A percentile compares a stretch with the other conserved stretches of the same genome.
Conservation (phyloP, 192 early-diverging fungal genomes). For the Umbelopsis sp. region DNA sequence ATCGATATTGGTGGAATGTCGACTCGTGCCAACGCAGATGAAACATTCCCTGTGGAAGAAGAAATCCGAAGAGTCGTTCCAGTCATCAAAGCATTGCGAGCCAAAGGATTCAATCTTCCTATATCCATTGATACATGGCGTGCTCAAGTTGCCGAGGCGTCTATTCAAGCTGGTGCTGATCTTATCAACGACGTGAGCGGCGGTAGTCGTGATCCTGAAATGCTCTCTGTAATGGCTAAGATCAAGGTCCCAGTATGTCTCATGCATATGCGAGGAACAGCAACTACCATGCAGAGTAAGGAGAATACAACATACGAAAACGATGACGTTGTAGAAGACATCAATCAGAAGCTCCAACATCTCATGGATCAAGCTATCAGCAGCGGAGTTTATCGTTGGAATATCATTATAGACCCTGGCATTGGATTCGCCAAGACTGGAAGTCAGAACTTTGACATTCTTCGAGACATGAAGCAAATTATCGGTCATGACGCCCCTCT, state of each 20-base stretch:
- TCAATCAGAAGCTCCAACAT: slow-evolving; percentile 68
- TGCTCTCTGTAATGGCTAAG: slow-evolving; percentile 80
- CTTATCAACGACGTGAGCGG: slow-evolving; percentile 96
- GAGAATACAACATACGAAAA: slow-evolving; percentile 72
- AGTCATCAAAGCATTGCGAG: slow-evolving; percentile 78
- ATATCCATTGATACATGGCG: slow-evolving; percentile 96
- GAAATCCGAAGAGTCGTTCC: slow-evolving; percentile 87
- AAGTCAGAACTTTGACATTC: slow-evolving; percentile 84
- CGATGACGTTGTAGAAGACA: slow-evolving; percentile 71
- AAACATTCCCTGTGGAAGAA: slow-evolving; percentile 71
- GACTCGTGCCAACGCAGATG: slow-evolving; percentile 84
- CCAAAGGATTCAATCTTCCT: slow-evolving; percentile 58
- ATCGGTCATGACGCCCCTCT: slow-evolving; percentile 50
- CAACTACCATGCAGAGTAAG: slow-evolving; percentile 84
- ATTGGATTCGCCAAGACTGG: slow-evolving; percentile 95
- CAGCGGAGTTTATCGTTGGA: slow-evolving; percentile 92
- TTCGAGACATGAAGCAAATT: slow-evolving; percentile 70
- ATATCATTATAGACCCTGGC: slow-evolving; percentile 96
- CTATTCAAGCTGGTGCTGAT: slow-evolving; percentile 89
- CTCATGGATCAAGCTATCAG: slow-evolving; percentile 69
- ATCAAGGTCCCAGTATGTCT: slow-evolving; percentile 82
- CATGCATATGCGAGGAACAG: slow-evolving; percentile 98
- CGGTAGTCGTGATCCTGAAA: slow-evolving; percentile 75
- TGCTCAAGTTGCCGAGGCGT: slow-evolving; percentile 79
- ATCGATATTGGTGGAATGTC: slow-evolving; percentile 97